Evolutionary conservation across 179 eudicot genomes (phyloP), one percentile per base, ranked within the genome.

Genomic region (Dionaea muscipula): DNA sequence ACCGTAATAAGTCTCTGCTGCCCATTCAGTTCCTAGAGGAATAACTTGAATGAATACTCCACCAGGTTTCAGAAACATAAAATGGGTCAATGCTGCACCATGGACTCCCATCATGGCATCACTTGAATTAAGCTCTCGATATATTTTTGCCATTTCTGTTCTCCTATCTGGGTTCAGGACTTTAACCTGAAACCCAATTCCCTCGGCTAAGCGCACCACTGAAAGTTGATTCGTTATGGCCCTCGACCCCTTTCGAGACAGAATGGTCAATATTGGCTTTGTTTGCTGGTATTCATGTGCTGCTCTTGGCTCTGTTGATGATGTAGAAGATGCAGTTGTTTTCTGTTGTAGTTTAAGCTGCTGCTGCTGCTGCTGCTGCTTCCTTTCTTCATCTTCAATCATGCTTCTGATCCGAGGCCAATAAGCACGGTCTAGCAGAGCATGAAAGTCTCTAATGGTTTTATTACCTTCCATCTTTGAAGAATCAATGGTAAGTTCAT

Each of bases 31-130:
- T 17, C 97, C 97, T 0, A 90, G 66, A 1, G 95, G 97, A 13
- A 90, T 51, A 22, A 90, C 67, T 70, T 90, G 97, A 15, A 90
- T 80, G 44, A 86, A 68, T n/a, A 77, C 73, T 7, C 77, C 67
- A 3, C 79, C 72, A 0, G 90, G 84, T 26, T 31, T 76, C 66
- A 86, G 69, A 64, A 90, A 90, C n/a, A 90, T 77, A 39, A 83
- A 77, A 67, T 90, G 95, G 10, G 97, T 84, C 95, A 86, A 79
- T 60, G 85, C 95, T 4, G 97, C 97, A 28, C 97, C 95, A 49
- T 90, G 97, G 51, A 84, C 94, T 25, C 97, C 95, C 24, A 90
- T 53, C 80, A 84, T 71, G 17, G 84, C 85, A 56, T 90, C 87
- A 26, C 95, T 82, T 0, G 76, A 70, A 57, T 84, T 82, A 10